Evolutionary conservation across 2,329 filamentous ascomycete genomes (phyloP), one percentile per base, ranked within the genome.

Genomic region (Ploettnerulaceae sp.): DNA sequence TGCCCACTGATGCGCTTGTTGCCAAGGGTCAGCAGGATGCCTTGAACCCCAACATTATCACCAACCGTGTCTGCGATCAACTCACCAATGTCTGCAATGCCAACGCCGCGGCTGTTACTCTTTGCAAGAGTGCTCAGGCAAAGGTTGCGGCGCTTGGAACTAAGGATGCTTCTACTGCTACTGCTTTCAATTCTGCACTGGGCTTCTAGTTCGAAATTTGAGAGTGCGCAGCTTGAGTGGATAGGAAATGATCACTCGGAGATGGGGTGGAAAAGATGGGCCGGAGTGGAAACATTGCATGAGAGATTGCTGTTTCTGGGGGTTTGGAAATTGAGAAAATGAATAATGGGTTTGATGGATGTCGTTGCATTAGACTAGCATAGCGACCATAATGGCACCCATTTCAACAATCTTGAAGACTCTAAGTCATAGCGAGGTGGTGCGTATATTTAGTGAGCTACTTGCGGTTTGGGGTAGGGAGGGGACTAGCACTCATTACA

Each of bases 1-100:
- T 82, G 64, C 75, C 83, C 41, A 74, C 74, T 37, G 82, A 86
- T 61, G 68, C 77, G 6, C 66, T 76, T 14, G 74, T 83, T 47
- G 72, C 72, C 54, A 69, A 78, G 60, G 76, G 76, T 40, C 81
- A 86, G 66, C 67, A 79, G 58, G 82, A 85, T 61, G 81, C 81
- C 7, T 70, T 85, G 35, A 85, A 86, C 75, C 81, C 81, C 47
- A 77, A 78, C 69, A 86, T 86, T 71, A 86, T 86, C 70, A 83
- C 80, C 63, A 84, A 83, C 72, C 76, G 80, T 51, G 79, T 86
- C 64, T 81, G 78, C 66, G 81, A 86, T 65, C 79, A 84, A 68
- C 72, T 86, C 48, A 73, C 66, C 61, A 85, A 84, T 66, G 78
- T 81, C 28, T 86, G 82, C 67, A 68, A 70, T 31, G 81, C 81